phyloP scores from a whole-genome alignment of 1,139 yeast species.

The Insectozyma bohioensis region DNA sequence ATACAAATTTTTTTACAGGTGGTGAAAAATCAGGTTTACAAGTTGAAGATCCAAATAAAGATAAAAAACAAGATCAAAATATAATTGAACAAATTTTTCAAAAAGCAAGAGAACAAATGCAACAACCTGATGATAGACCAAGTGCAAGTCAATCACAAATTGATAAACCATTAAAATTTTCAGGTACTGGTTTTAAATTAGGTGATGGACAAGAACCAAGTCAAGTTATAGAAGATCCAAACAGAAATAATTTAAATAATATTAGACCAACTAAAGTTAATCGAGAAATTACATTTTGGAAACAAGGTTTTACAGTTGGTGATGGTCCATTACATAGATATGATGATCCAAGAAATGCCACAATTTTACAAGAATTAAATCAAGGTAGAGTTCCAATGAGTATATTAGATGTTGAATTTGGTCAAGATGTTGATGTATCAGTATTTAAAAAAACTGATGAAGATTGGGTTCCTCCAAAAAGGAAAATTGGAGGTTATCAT shows the following conservation, averaged over 20 bases:
- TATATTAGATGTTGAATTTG: conserved; percentile 76
- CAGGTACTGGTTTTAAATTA: conserved; percentile 78
- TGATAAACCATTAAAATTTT: conserved; percentile 27
- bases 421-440: conserved; percentile 94
- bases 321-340: conserved; percentile 83
- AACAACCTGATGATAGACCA: conserved; percentile 44
- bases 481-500: conserved; percentile 64
- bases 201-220: conserved; percentile 63
- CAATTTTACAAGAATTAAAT: conserved; percentile 74
- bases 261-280: conserved; percentile 51
- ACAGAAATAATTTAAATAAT: conserved; percentile 11
- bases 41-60: conserved; percentile 84
- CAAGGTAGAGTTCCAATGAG: conserved; percentile 93
- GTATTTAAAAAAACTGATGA: conserved; percentile 82
- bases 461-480: conserved; percentile 73
- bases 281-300: conserved; percentile 90
- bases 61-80: conserved; percentile 38
- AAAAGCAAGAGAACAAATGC: conserved; percentile 45
- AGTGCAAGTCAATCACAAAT: conserved; percentile 26
- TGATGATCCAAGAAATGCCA: conserved; percentile 85
- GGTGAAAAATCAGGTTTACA: conserved; percentile 94
- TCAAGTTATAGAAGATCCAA: conserved; percentile 31
- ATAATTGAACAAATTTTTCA: conserved; percentile 47
- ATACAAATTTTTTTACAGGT: conserved; percentile 84
- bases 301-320: conserved; percentile 92